These are phyloP conservation scores for Coemansia sp. DNA, from an alignment of 192 early-diverging fungal genomes.

Conservation along the genomic window DNA sequence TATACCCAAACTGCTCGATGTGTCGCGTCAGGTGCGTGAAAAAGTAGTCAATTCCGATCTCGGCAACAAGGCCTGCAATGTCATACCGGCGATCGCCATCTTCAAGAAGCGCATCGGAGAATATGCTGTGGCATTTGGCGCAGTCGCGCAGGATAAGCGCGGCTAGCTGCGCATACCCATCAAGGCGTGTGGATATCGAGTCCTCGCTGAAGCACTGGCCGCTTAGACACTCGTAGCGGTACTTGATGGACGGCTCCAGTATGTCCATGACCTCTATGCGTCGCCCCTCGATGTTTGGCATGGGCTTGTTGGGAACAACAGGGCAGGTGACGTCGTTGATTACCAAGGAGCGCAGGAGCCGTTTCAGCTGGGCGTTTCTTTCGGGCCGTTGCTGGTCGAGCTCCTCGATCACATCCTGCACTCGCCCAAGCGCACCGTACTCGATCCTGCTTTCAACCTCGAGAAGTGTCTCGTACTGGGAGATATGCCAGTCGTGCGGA, in stretches of 20 bases:
- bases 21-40: slow-evolving; percentile 34
- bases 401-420: slow-evolving; percentile 46
- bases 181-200: slow-evolving; percentile 20
- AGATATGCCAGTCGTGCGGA: slow-evolving; percentile 46
- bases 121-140: slow-evolving; percentile 36
- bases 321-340: slow-evolving; percentile 46
- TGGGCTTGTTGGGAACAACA: slow-evolving; percentile 39
- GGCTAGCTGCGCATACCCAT: slow-evolving; percentile 42
- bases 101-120: slow-evolving; percentile 36
- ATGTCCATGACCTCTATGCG: slow-evolving; percentile 31
- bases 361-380: slow-evolving; percentile 14
- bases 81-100: slow-evolving; percentile 54
- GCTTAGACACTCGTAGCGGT: slow-evolving; percentile 44
- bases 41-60: slow-evolving; percentile 46
- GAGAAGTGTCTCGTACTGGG: slow-evolving; percentile 41
- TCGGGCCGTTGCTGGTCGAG: slow-evolving; percentile 25
- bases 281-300: slow-evolving; percentile 40
- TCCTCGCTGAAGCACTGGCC: slow-evolving; percentile 46
- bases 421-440: slow-evolving; percentile 32
- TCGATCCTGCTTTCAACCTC: slow-evolving; percentile 40
- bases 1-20: slow-evolving; percentile 44
- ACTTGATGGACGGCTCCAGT: slow-evolving; percentile 34
- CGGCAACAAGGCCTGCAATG: slow-evolving; percentile 45
- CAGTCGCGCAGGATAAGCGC: slow-evolving; percentile 36
- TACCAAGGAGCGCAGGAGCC: slow-evolving; percentile 29